A percentile compares a stretch with the other conserved stretches of the same genome.
Conservation (phyloP, 129 eudicot genomes). For the Cynara cardunculus region DNA sequence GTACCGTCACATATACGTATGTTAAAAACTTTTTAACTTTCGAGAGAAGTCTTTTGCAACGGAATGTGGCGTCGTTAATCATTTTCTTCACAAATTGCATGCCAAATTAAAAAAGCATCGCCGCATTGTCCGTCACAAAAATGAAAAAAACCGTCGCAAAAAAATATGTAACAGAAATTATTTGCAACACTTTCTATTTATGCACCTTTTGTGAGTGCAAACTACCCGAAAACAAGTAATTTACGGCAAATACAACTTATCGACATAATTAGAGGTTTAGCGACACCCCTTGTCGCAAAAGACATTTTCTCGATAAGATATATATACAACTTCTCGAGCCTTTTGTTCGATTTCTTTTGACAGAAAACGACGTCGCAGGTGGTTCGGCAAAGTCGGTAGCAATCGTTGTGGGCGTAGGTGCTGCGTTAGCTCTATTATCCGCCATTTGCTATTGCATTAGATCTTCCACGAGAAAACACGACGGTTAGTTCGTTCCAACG, state of each 20-base stretch:
- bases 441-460: conserved; percentile 24
- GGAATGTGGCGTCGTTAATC: background rate
- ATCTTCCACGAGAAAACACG: conserved; percentile 37
- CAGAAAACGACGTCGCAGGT: conserved; percentile 21
- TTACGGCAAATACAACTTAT: background rate
- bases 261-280: background rate
- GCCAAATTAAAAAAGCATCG: background rate
- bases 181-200: background rate
- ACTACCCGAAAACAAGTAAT: background rate
- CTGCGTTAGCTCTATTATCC: conserved; percentile 21
- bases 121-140: background rate
- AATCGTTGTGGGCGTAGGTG: conserved; percentile 50
- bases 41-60: background rate
- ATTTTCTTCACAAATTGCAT: background rate
- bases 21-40: background rate
- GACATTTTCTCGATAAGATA: background rate
- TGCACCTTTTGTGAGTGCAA: background rate
- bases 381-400: conserved; percentile 41
- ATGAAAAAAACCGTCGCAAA: background rate
- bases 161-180: background rate
- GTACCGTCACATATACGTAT: conserved; percentile 13
- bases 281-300: background rate
- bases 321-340: background rate
- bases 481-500: conserved; percentile 28
- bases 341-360: background rate